Evolutionary conservation across 805 yeast species (phyloP), one percentile per base, ranked within the genome.

Genomic region (Myxozyma nipponensis): DNA sequence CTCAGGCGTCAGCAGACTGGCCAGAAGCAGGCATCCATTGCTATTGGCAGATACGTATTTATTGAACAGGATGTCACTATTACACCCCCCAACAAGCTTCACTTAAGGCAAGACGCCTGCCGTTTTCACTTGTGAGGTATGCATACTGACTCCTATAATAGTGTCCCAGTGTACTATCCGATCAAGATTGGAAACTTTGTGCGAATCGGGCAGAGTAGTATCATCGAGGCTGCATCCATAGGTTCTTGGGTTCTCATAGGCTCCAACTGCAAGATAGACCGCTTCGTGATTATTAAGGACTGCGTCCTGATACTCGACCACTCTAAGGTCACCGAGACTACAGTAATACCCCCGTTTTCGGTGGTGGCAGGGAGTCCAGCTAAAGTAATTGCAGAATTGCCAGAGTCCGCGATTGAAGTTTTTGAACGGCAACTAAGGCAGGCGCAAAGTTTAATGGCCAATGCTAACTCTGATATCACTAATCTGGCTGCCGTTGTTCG

Each of bases 231-330:
- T 4, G 72, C 72, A 3, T 46, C 63, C n/a, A 62, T 72, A 6
- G 75, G 76, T 3, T 65, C 69, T 3, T 54, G 59, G 24, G 73
- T 70, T 2, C 34, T 53, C 13, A 68, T 72, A 9, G 75, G 74
- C 21, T 46, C 46, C 21, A 58, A 65, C 44, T 63, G 70, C 50
- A 45, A 47, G 18, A 54, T 72, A 18, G 62, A 74, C 35, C 49
- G 50, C 51, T 66, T 68, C 28, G 63, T 67, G 1, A 64, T 72
- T 24, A 58, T 72, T 39, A 64, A 65, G 45, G 75, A 72, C 50
- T 66, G 73, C 39, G 72, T 63, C 1, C 57, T 66, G 10, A 54
- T 72, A 6, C 65, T 59, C 15, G 66, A 65, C 9, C 54, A 54
- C 39, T 49, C 72, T 0, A 59, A 40, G 17, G 44, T 72, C 9